phyloP scores from a whole-genome alignment of 768 basidiomycete species.

The Pleurotus djamor region DNA sequence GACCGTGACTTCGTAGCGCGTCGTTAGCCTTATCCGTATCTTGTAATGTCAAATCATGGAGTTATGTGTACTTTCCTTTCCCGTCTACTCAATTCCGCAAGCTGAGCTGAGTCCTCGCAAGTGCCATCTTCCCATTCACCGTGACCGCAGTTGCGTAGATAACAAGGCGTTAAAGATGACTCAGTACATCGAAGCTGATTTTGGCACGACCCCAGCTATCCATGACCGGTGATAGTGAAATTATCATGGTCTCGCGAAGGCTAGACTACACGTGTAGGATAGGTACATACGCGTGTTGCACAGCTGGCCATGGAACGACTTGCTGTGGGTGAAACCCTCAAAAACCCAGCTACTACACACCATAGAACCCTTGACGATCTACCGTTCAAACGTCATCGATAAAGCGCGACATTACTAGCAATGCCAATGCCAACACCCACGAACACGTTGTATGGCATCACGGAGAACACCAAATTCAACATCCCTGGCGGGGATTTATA shows the following conservation, averaged over 20 bases:
- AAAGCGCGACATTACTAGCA: not conserved
- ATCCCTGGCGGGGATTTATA: slow-evolving; percentile 3
- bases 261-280: not conserved
- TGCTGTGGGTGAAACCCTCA: not conserved
- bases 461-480: not conserved
- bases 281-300: not conserved
- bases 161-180: too few relatives aligned
- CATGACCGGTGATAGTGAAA: not conserved
- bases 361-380: not conserved
- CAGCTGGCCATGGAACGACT: not conserved
- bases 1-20: too few relatives aligned
- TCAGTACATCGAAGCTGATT: not conserved
- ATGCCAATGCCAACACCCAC: not conserved
- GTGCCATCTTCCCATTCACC: too few relatives aligned
- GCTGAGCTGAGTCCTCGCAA: too few relatives aligned
- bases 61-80: too few relatives aligned
- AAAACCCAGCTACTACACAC: not conserved
- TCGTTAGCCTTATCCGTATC: too few relatives aligned
- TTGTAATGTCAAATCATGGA: too few relatives aligned
- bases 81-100: too few relatives aligned
- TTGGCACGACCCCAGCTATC: not conserved
- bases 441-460: not conserved
- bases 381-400: not conserved
- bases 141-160: too few relatives aligned
- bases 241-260: not conserved